A percentile compares a stretch with the other conserved stretches of the same genome.
These are phyloP conservation scores for Lactuca saligna DNA, from an alignment of 129 eudicot species.

Conservation along the genomic window DNA sequence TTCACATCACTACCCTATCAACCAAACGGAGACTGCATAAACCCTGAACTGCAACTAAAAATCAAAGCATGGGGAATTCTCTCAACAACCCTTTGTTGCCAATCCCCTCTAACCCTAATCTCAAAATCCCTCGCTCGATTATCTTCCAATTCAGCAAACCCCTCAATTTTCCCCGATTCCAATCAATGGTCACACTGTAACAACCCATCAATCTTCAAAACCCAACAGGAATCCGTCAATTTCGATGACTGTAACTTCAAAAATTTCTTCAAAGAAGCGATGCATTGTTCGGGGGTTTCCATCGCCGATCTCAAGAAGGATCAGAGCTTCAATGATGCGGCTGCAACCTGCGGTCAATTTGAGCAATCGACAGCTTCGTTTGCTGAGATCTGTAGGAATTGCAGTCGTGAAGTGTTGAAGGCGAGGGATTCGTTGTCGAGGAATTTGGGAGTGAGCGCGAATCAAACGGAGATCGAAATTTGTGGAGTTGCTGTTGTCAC, in stretches of 20 bases:
- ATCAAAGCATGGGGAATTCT: slow-evolving; percentile 48
- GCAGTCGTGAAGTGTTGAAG: slow-evolving; percentile 35
- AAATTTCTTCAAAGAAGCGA: slow-evolving; percentile 26
- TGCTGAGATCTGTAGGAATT: slow-evolving; percentile 38
- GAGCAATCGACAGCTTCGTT: slow-evolving; percentile 15
- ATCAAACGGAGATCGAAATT: slow-evolving; percentile 34
- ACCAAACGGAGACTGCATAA: slow-evolving; percentile 55
- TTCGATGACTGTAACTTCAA: slow-evolving; percentile 37
- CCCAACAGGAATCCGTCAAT: slow-evolving; percentile 32
- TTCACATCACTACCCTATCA: slow-evolving; percentile 52
- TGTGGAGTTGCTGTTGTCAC: slow-evolving; percentile 59
- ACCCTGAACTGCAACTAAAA: slow-evolving; percentile 17
- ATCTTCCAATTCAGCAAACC: neutral
- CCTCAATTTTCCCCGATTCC: slow-evolving; percentile 33
- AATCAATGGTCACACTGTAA: slow-evolving; percentile 44
- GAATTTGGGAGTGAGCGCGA: neutral
- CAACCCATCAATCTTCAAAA: slow-evolving; percentile 19
- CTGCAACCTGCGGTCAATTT: slow-evolving; percentile 20
- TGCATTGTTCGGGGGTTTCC: slow-evolving; percentile 37
- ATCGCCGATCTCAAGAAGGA: neutral
- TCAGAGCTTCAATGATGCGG: slow-evolving; percentile 12
- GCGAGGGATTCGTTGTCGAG: slow-evolving; percentile 31
- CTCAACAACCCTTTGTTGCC: slow-evolving; percentile 56
- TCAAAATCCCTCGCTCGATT: slow-evolving; percentile 44
- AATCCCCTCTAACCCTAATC: slow-evolving; percentile 39